Evolutionary conservation across 225 moss, liverwort and hornwort genomes (phyloP), one percentile per base, ranked within the genome.

Genomic region (Ulota crispa): DNA sequence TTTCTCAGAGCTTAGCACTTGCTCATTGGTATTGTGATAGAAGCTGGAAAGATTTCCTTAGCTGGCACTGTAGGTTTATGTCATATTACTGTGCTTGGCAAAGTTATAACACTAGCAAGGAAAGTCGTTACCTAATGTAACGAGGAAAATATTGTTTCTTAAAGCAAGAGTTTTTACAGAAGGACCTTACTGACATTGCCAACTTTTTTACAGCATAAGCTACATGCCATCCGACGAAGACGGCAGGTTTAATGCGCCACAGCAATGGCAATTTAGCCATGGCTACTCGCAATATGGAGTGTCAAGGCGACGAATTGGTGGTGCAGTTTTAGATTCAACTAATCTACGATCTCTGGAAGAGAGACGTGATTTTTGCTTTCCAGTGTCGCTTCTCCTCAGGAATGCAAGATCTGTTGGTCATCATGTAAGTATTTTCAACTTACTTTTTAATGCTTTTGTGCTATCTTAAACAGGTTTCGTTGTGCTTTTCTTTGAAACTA

Each of bases 351-450:
- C 92, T 41, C 82, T 98, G 73, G 93, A 98, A 72, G 93, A 95
- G 34, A 89, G 83, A 64, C 82, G 86, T 61, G 92, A 85, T 78
- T 77, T 77, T 27, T 85, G 87, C 52, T 90, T 91, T 43, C 94
- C 91, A 7, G 78, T 97, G 20, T 92, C 92, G 14, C 73, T 95
- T 70, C 86, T 98, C 52, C 73, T 95, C 59, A 85, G 93, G 75
- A 98, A 98, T 76, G 86, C 90, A 63, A 92, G 91, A 85, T 94
- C 97, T 67, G 85, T 95, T 73, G 97, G 97, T 83, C 93, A 94
- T 83, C 97, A 94, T 89, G 97, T 95, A 76, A 83, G 90, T 42
- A 36, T 21, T 70, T 21, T 27, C 39, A 11, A 73, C 73, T 61
- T 50, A 10, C 54, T 75, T 80, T 75, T 28, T 37, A 47, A 53